Base-by-base conservation (phyloP, 2,329 filamentous ascomycete genomes). In the Paecilomyces sp. region DNA sequence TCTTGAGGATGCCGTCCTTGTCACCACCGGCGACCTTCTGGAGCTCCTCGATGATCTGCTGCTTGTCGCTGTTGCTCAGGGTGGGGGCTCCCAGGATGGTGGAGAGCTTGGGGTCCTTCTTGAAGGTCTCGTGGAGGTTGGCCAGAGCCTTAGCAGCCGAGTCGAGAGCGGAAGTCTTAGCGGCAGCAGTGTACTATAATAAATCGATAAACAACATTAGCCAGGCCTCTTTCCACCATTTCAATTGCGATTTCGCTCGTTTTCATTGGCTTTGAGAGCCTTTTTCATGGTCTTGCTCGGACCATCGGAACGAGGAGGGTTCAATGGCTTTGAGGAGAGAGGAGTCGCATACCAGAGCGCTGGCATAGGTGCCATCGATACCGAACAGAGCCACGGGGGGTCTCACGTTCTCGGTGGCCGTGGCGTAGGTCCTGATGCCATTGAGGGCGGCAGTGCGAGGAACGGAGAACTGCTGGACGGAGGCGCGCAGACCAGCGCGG, bases 321-420 rank as follows among this genome's bases (percentile, higher is more conserved):
- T 55, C 30, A 36, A 55, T 55, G 28, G 54, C 54, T 31, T 31
- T 12, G 30, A 31, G 54, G 30, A 13, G 15, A 55, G 51, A 47
- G 22, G 47, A 28, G 54, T 55, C 55, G 77, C 91, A 78, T 93
- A 99, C 94, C 88, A 99, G 85, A 82, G 94, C 94, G 82, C 89
- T 92, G 77, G 94, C 94, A 82, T 99, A 99, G 76, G 93, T 97
- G 79, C 94, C 94, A 80, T 97, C 94, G 75, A 99, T 82, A 71
- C 94, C 94, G 80, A 91, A 99, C 74, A 99, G 86, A 71, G 92
- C 85, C 75, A 97, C 83, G 68, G 94, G 94, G 71, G 93, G 87
- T 84, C 90, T 92, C 77, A 86, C 80, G 63, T 88, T 86, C 76
- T 86, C 80, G 72, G 83, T 77, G 69, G 85, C 76, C 72, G 85